A percentile compares a stretch with the other conserved stretches of the same genome.
phyloP scores from a whole-genome alignment of 2,329 filamentous ascomycete species.

The Alternaria panax region DNA sequence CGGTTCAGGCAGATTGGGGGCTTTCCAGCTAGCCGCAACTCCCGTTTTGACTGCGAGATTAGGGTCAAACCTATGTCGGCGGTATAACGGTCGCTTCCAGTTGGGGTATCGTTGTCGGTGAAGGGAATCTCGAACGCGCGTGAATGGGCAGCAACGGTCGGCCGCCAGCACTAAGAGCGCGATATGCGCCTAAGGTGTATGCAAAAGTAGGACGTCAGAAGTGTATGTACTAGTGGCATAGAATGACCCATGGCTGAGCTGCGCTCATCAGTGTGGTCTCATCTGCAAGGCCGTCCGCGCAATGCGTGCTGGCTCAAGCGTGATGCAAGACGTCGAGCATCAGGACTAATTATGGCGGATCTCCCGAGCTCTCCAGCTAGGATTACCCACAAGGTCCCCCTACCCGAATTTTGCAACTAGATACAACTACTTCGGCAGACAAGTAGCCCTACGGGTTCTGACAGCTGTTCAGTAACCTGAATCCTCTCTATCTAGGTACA shows the following conservation, averaged over 20 bases:
- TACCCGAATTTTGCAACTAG: constrained; percentile 12
- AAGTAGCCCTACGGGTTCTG: constrained; percentile 8
- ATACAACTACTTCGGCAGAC: constrained; percentile 17
- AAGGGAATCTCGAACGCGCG: constrained; percentile 7
- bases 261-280: constrained; percentile 17
- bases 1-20: constrained; percentile 7
- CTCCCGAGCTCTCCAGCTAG: constrained; percentile 14
- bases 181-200: constrained; percentile 8
- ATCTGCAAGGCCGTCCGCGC: constrained; percentile 26
- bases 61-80: constrained; percentile 1
- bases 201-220: neutral
- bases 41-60: neutral
- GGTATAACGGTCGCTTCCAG: constrained; percentile 1
- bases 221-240: constrained; percentile 15
- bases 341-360: constrained; percentile 43
- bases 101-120: neutral
- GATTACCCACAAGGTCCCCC: constrained; percentile 8
- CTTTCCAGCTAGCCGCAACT: constrained; percentile 2
- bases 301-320: constrained; percentile 31
- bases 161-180: constrained; percentile 4
- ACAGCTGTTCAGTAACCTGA: neutral
- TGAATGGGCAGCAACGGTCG: constrained; percentile 19
- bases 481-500: neutral
- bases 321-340: constrained; percentile 21
- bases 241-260: constrained; percentile 20